Conservation (phyloP, 805 yeast species). For the Candida manassasensis region DNA sequence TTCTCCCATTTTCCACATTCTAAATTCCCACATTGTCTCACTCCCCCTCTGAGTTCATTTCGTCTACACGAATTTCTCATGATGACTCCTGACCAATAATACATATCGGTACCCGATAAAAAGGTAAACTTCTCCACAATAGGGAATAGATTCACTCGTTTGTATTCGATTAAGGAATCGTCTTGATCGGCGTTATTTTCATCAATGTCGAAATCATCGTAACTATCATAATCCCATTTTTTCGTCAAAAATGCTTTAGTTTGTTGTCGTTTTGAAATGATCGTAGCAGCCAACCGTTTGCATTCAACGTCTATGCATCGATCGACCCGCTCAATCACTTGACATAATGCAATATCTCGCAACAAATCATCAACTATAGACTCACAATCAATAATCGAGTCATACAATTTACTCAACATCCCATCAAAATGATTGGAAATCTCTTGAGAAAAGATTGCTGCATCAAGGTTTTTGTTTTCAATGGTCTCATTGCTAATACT, state of each 20-base stretch:
- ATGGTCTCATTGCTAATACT: conserved; percentile 6
- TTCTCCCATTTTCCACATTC: conserved; percentile 94
- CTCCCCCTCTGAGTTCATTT: conserved; percentile 82
- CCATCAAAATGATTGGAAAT: conserved; percentile 8
- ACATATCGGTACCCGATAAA: conserved; percentile 69
- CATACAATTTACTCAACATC: conserved; percentile 25
- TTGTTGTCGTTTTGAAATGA: conserved; percentile 30
- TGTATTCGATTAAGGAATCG: conserved; percentile 41
- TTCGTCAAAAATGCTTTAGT: conserved; percentile 26
- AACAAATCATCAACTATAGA: conserved; percentile 28
- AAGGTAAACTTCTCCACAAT: conserved; percentile 86
- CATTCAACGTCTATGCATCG: conserved; percentile 29
- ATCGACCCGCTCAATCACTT: conserved; percentile 29
- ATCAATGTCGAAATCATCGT: conserved; percentile 38
- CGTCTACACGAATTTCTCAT: conserved; percentile 94
- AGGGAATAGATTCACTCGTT: conserved; percentile 71
- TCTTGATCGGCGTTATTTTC: conserved; percentile 25
- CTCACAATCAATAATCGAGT: conserved; percentile 31
- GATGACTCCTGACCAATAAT: conserved; percentile 96
- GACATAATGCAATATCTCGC: conserved; percentile 29
- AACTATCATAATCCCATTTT: conserved; percentile 39
- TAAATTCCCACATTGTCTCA: conserved; percentile 91
- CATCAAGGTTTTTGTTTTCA: conserved; percentile 6
- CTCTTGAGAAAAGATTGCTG: conserved; percentile 4
- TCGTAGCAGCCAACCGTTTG: conserved; percentile 24